These are phyloP conservation scores for thale cress (Arabidopsis thaliana) DNA, from an alignment of 345 rosid genomes.

Conservation along the genomic window DNA sequence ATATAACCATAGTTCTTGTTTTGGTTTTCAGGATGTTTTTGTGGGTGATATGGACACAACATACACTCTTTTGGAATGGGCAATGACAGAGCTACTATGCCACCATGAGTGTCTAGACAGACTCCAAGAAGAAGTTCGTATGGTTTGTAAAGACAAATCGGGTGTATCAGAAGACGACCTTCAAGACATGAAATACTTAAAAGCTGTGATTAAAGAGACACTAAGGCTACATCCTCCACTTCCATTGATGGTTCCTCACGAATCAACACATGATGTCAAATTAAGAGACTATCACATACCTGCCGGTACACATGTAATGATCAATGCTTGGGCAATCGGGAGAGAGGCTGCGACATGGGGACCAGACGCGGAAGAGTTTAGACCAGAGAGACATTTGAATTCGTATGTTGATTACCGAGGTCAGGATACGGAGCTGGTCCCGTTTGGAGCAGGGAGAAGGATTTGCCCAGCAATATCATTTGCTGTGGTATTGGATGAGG, in stretches of 20 bases:
- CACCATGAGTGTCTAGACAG: constrained; percentile 40
- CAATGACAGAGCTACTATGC: constrained; percentile 50
- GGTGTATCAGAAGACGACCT: constrained; percentile 40
- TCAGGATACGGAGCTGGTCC: too few relatives aligned
- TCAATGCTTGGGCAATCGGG: not conserved
- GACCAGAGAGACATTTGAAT: too few relatives aligned
- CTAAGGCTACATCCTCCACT: constrained; percentile 52
- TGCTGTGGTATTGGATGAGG: too few relatives aligned
- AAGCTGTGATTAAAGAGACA: constrained; percentile 50
- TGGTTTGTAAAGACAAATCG: constrained; percentile 2
- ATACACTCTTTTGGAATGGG: constrained; percentile 47
- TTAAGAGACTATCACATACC: constrained; percentile 44
- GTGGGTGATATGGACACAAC: constrained; percentile 49
- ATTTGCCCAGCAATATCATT: too few relatives aligned
- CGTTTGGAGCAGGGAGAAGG: too few relatives aligned
- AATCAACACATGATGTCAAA: constrained; percentile 38
- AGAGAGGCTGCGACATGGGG: too few relatives aligned
- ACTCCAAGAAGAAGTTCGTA: constrained; percentile 43
- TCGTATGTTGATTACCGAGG: too few relatives aligned
- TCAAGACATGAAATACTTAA: constrained; percentile 38
- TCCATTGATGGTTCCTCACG: constrained; percentile 44
- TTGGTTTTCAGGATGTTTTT: constrained; percentile 46
- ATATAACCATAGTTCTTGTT: not conserved
- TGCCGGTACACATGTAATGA: constrained; percentile 35
- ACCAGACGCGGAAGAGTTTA: too few relatives aligned